Evolutionary conservation across 169 alveolate species (phyloP), one percentile per base, ranked within the genome.

Genomic region (Theileria orientalis): DNA sequence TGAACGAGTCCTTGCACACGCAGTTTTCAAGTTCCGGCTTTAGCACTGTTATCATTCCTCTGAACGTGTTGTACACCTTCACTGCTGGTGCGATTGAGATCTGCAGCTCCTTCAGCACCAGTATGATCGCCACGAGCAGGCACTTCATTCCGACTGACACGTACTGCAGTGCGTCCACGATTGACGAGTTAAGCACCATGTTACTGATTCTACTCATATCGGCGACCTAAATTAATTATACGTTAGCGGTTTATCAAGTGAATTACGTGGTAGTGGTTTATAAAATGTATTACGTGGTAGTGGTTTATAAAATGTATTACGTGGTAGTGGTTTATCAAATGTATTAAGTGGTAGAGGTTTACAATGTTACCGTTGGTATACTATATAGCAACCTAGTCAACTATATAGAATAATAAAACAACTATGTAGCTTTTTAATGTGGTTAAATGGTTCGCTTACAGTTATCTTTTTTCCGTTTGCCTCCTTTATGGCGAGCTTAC

Each of bases 201-300:
- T 87, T 87, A 2, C 90, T 74, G 3, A 86, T 87, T 42, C 86
- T 83, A n/a, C 77, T 87, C 73, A 87, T 87, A 30, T 83, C 90
- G 33, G 85, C 74, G 7, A 88, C 83, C 25, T 72, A 69, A 13
- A 61, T 14, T 21, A 33, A 16, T 23, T 21, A 30, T 41, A 57
- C 44, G 19, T 5, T 30, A 30, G 19, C 6, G 16, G n/a, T n/a
- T n/a, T n/a, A n/a, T n/a, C n/a, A n/a, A n/a, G n/a, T n/a, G n/a
- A n/a, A n/a, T n/a, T n/a, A n/a, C 52, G 52, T 44, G 52, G 52
- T n/a, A 16, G 52, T 16, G 16, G 52, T 44, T 14, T 44, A 44
- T 14, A 14, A 16, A 44, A 44, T 44, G 52, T 44, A 44, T 16
- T 16, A 44, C 16, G n/a, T 16, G 16, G 52, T 44, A 16, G 52